Conservation (phyloP, 2,329 filamentous ascomycete genomes). For the Stemphylium vesicarium region DNA sequence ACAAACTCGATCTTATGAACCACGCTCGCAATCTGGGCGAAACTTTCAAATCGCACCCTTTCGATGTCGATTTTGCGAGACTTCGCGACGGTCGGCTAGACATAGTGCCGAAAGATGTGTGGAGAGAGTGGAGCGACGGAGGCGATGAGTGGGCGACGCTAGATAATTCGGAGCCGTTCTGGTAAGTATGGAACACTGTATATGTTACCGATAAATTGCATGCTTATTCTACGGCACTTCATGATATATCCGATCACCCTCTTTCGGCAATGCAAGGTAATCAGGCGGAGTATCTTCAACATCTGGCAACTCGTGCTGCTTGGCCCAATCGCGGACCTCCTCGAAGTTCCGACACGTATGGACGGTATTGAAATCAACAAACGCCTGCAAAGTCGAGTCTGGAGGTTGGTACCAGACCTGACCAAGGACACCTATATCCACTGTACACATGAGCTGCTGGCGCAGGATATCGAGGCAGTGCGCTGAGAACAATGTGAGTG, state of each 20-base stretch:
- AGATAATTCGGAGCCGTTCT: slow-evolving; percentile 14
- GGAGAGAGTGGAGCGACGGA: slow-evolving; percentile 18
- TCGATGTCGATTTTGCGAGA: slow-evolving; percentile 22
- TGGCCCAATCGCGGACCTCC: slow-evolving; percentile 60
- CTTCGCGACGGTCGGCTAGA: slow-evolving; percentile 9
- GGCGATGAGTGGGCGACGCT: slow-evolving; percentile 17
- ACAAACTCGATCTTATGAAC: slow-evolving; percentile 17
- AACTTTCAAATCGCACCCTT: neutral
- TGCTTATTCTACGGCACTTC: neutral
- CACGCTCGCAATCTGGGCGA: neutral
- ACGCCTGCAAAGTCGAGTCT: slow-evolving; percentile 56
- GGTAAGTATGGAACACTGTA: slow-evolving; percentile 3
- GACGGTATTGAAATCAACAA: slow-evolving; percentile 67
- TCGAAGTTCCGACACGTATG: slow-evolving; percentile 67
- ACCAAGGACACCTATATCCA: slow-evolving; percentile 65
- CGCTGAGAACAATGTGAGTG: slow-evolving; percentile 28
- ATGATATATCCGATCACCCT: slow-evolving; percentile 40
- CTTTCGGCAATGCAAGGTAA: slow-evolving; percentile 51
- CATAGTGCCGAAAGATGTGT: slow-evolving; percentile 14
- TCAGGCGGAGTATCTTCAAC: slow-evolving; percentile 34
- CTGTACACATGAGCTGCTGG: slow-evolving; percentile 68
- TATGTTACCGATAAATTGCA: neutral
- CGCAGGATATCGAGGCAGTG: slow-evolving; percentile 69
- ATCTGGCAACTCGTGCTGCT: slow-evolving; percentile 57
- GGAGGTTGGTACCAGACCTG: slow-evolving; percentile 65